Conservation (phyloP, 371 early-diverging fungal genomes). For the Astathelohania contejeani region DNA sequence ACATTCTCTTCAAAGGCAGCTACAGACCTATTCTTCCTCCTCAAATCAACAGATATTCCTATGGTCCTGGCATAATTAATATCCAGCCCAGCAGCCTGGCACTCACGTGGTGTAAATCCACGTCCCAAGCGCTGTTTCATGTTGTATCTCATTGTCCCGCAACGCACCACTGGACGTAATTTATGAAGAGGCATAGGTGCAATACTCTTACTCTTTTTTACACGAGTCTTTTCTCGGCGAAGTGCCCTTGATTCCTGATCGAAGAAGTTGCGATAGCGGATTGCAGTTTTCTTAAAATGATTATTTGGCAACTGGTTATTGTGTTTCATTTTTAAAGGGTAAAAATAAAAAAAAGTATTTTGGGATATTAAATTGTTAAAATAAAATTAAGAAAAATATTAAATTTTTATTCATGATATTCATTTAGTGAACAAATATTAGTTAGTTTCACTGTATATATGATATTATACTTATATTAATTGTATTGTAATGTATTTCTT, state of each 20-base stretch:
- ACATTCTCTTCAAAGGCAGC: slow-evolving; percentile 83
- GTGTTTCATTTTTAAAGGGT: slow-evolving; percentile 55
- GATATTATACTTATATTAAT: too few species aligned
- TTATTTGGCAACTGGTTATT: slow-evolving; percentile 91
- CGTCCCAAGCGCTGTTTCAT: slow-evolving; percentile 86
- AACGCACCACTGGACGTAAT: slow-evolving; percentile 86
- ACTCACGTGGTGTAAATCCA: slow-evolving; percentile 94
- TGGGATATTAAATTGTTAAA: background rate
- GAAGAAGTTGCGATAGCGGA: slow-evolving; percentile 93
- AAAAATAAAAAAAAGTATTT: slow-evolving; percentile 36
- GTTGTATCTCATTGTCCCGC: slow-evolving; percentile 95
- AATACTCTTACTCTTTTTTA: slow-evolving; percentile 78
- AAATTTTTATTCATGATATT: background rate
- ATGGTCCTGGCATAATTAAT: slow-evolving; percentile 80
- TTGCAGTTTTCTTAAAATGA: slow-evolving; percentile 97
- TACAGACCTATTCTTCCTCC: slow-evolving; percentile 83
- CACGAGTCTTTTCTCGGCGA: slow-evolving; percentile 66
- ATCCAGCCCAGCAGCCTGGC: slow-evolving; percentile 79
- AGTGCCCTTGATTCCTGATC: slow-evolving; percentile 88
- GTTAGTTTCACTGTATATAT: too few species aligned
- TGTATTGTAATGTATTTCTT: too few species aligned
- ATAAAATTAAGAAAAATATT: background rate
- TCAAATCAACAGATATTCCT: slow-evolving; percentile 92
- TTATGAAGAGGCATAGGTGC: slow-evolving; percentile 90
- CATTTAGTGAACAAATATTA: background rate